Evolutionary conservation across 1,284 basidiomycete species (phyloP).

Genomic region (Cutaneotrichosporon mucoides): DNA sequence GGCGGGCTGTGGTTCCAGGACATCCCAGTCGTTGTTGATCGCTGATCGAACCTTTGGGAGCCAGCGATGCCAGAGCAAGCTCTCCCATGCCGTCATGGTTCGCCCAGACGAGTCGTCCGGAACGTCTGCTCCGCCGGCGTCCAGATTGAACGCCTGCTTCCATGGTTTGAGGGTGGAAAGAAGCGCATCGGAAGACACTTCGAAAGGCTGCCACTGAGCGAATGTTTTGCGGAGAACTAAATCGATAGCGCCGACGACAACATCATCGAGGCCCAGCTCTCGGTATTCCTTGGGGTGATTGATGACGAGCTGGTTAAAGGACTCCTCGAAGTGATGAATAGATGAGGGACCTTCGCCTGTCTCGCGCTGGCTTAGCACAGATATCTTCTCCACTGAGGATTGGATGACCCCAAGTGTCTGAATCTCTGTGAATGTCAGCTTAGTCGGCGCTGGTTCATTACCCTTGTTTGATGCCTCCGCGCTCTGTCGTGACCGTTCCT

Average conservation of each 20-base stretch:
- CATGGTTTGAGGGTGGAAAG: slow-evolving; percentile 43
- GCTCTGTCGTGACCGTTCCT: slow-evolving; percentile 65
- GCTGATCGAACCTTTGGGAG: slow-evolving; percentile 84
- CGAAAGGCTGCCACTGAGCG: slow-evolving; percentile 41
- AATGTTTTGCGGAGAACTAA: slow-evolving; percentile 53
- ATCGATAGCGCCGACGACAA: slow-evolving; percentile 83
- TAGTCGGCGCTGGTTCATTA: slow-evolving; percentile 13
- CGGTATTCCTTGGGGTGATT: slow-evolving; percentile 76
- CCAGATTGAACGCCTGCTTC: slow-evolving; percentile 42
- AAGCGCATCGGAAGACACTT: slow-evolving; percentile 33
- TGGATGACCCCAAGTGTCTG: slow-evolving; percentile 69
- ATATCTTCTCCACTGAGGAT: slow-evolving; percentile 66
- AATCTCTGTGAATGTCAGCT: slow-evolving; percentile 57
- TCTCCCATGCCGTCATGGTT: slow-evolving; percentile 91
- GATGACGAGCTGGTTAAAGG: slow-evolving; percentile 66
- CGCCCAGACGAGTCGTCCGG: slow-evolving; percentile 13
- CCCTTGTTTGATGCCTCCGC: slow-evolving; percentile 56
- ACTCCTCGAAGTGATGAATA: slow-evolving; percentile 64
- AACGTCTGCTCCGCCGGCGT: neutral
- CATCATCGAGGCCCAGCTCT: slow-evolving; percentile 75
- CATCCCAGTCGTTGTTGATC: slow-evolving; percentile 90
- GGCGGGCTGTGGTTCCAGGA: slow-evolving; percentile 66
- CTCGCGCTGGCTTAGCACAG: slow-evolving; percentile 60
- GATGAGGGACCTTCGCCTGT: slow-evolving; percentile 50
- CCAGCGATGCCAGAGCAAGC: slow-evolving; percentile 90